Conservation (phyloP, 257 asterid species). For the Vinca minor region DNA sequence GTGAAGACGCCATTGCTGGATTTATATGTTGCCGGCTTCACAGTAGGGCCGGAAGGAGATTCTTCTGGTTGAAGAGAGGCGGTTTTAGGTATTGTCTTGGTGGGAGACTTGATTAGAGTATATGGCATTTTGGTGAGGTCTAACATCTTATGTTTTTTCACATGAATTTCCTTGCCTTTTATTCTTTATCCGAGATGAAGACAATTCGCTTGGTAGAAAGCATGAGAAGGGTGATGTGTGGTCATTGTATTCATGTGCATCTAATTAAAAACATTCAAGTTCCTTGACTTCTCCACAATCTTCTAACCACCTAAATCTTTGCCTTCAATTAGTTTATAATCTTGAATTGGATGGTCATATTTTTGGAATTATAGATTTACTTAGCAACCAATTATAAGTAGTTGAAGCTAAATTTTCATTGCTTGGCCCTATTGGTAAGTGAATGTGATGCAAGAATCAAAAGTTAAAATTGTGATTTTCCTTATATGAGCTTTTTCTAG, state of each 20-base stretch:
- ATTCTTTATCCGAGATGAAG: slow-evolving; percentile 19
- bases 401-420: neutral
- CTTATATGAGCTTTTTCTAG: neutral
- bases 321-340: slow-evolving; percentile 12
- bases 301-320: slow-evolving; percentile 27
- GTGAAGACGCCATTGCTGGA: slow-evolving; percentile 14
- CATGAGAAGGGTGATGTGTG: slow-evolving; percentile 26
- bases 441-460: slow-evolving; percentile 11
- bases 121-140: too few species aligned
- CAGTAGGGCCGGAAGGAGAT: slow-evolving; percentile 20
- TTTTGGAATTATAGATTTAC: too few species aligned
- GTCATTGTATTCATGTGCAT: slow-evolving; percentile 58
- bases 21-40: slow-evolving; percentile 17
- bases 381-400: neutral
- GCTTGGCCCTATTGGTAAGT: neutral
- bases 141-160: too few species aligned
- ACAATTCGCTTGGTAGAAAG: slow-evolving; percentile 8
- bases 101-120: slow-evolving; percentile 26
- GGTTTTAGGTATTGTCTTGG: slow-evolving; percentile 11
- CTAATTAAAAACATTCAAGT: slow-evolving; percentile 35
- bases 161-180: slow-evolving; percentile 18
- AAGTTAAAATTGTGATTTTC: neutral
- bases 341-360: slow-evolving; percentile 9
- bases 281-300: slow-evolving; percentile 18
- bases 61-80: slow-evolving; percentile 19